Conservation (phyloP, 306 rosid species). For the Canavalia gladiata region DNA sequence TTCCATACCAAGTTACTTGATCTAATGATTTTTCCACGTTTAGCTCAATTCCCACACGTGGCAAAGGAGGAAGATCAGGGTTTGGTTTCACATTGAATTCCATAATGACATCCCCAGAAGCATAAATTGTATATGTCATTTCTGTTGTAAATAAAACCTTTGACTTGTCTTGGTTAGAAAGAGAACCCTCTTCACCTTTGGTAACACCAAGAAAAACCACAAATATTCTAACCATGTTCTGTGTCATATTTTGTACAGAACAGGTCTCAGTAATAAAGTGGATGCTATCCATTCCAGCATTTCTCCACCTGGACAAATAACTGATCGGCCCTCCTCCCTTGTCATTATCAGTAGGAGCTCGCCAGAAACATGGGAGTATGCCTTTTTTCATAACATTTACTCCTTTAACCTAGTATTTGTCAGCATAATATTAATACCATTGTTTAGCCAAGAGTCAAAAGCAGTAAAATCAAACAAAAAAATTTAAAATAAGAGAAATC, state of each 20-base stretch:
- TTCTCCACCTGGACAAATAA: constrained; percentile 82
- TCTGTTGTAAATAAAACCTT: constrained; percentile 63
- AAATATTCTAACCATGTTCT: constrained; percentile 54
- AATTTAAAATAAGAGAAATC: background rate
- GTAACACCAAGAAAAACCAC: constrained; percentile 68
- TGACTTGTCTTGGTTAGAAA: constrained; percentile 47
- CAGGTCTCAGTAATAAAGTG: constrained; percentile 69
- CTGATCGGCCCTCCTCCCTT: constrained; percentile 80
- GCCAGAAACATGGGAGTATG: constrained; percentile 87
- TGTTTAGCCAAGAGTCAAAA: constrained; percentile 24
- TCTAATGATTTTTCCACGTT: constrained; percentile 76
- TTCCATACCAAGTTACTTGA: constrained; percentile 82
- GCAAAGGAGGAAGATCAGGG: constrained; percentile 87
- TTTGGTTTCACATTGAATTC: constrained; percentile 74
- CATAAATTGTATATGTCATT: constrained; percentile 64
- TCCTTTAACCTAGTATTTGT: constrained; percentile 71
- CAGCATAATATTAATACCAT: constrained; percentile 39
- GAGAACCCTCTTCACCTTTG: constrained; percentile 49
- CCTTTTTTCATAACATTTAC: constrained; percentile 73
- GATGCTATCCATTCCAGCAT: constrained; percentile 72
- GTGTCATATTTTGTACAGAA: constrained; percentile 56
- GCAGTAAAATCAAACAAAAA: background rate
- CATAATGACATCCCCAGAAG: constrained; percentile 84
- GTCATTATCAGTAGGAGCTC: constrained; percentile 93
- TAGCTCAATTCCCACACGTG: constrained; percentile 86